A percentile compares a stretch with the other conserved stretches of the same genome.
phyloP scores from a whole-genome alignment of 1,284 basidiomycete species.

The Xerocomus amazonicus region DNA sequence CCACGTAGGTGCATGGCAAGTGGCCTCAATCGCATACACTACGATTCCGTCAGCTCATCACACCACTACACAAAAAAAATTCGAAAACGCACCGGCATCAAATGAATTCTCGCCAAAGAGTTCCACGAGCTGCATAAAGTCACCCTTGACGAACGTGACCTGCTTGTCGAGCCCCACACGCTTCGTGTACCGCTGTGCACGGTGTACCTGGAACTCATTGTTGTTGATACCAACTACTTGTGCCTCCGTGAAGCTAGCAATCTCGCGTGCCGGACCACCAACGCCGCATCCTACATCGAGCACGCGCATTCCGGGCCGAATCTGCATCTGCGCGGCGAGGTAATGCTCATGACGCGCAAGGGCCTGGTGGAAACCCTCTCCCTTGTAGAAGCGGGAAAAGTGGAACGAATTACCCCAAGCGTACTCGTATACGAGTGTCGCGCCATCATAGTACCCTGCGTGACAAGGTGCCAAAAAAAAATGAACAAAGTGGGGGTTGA shows the following conservation, averaged over 20 bases:
- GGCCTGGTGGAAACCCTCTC: conserved; percentile 81
- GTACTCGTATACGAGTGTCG: conserved; percentile 96
- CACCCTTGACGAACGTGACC: conserved; percentile 83
- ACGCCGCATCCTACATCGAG: conserved; percentile 98
- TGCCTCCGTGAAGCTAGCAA: conserved; percentile 87
- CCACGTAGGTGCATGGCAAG: conserved; percentile 92
- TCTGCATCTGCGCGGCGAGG: conserved; percentile 80
- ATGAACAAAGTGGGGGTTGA: background rate
- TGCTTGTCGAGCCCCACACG: conserved; percentile 75
- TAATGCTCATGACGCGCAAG: conserved; percentile 98
- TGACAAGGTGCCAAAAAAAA: background rate
- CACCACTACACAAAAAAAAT: background rate
- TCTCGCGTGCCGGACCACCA: conserved; percentile 95
- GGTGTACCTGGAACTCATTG: conserved; percentile 92
- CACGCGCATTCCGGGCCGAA: conserved; percentile 90
- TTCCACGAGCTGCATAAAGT: conserved; percentile 94
- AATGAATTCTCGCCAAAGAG: conserved; percentile 94
- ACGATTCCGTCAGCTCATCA: conserved; percentile 1
- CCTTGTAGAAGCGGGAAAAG: conserved; percentile 97
- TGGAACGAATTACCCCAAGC: conserved; percentile 95
- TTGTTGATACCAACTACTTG: conserved; percentile 92
- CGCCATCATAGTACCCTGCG: conserved; percentile 92
- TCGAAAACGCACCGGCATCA: conserved; percentile 73
- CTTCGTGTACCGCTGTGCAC: conserved; percentile 83
- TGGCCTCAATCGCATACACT: conserved; percentile 98